Evolutionary conservation across 257 asterid genomes (phyloP).

Genomic region (Ballota nigra): DNA sequence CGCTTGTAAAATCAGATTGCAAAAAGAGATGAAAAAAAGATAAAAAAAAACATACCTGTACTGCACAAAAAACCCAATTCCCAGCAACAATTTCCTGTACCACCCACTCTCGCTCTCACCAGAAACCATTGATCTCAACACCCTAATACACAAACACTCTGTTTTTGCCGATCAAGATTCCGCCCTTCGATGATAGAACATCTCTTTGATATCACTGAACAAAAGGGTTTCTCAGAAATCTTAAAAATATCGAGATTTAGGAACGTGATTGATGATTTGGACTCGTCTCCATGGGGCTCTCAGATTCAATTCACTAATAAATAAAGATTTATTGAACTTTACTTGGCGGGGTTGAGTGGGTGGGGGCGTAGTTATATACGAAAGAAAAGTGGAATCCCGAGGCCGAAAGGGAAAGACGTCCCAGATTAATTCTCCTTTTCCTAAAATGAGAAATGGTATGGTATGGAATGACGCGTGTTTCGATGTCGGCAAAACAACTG

Average conservation of each 20-base stretch:
- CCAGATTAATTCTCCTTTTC: not conserved
- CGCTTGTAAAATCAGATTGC: too few species aligned
- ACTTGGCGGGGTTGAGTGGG: not conserved
- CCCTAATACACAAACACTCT: not conserved
- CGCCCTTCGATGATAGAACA: not conserved
- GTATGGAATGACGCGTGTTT: not conserved
- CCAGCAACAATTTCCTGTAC: constrained; percentile 64
- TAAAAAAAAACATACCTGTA: constrained; percentile 89
- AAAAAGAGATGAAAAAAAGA: too few species aligned
- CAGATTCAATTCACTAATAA: not conserved
- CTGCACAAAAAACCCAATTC: constrained; percentile 84
- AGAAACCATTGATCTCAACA: constrained; percentile 28
- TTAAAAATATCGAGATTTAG: not conserved
- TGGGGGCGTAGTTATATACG: not conserved
- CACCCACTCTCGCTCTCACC: constrained; percentile 30
- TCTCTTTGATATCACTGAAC: not conserved
- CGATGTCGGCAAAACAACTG: not conserved
- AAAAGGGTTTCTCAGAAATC: not conserved
- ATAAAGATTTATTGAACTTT: not conserved
- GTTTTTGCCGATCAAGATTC: constrained; percentile 17
- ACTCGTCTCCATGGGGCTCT: not conserved
- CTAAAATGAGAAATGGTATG: not conserved
- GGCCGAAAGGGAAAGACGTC: not conserved
- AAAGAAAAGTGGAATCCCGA: constrained; percentile 11
- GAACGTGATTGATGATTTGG: not conserved